phyloP scores from a whole-genome alignment of 495 filamentous ascomycete genomes.

The Tuber magnatum region DNA sequence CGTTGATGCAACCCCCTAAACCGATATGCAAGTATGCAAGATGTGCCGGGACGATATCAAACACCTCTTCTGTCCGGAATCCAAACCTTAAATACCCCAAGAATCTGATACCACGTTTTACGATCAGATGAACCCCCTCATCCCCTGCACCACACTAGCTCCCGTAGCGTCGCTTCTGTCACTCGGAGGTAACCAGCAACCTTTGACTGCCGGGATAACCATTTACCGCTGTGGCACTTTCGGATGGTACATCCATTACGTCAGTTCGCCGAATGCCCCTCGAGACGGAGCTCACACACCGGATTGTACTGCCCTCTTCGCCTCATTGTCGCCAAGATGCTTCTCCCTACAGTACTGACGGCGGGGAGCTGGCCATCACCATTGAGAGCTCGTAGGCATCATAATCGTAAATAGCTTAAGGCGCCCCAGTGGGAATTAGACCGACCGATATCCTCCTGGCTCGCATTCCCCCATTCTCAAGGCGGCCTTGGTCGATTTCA shows the following conservation, averaged over 20 bases:
- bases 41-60: background rate
- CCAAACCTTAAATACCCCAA: background rate
- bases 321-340: background rate
- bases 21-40: background rate
- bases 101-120: background rate
- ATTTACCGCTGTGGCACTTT: background rate
- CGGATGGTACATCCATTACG: background rate
- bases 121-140: background rate
- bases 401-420: background rate
- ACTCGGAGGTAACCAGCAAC: background rate
- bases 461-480: background rate
- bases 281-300: background rate
- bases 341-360: background rate
- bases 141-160: background rate
- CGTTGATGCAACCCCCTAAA: background rate
- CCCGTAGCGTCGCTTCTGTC: background rate
- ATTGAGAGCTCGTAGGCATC: background rate
- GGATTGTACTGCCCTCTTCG: background rate
- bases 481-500: background rate
- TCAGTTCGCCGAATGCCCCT: background rate
- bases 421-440: background rate
- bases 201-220: background rate
- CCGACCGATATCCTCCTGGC: background rate
- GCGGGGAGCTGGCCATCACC: background rate
- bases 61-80: background rate